A percentile compares a stretch with the other conserved stretches of the same genome.
Evolutionary conservation across 2,329 filamentous ascomycete genomes (phyloP).

Genomic region (Talaromyces sp.): DNA sequence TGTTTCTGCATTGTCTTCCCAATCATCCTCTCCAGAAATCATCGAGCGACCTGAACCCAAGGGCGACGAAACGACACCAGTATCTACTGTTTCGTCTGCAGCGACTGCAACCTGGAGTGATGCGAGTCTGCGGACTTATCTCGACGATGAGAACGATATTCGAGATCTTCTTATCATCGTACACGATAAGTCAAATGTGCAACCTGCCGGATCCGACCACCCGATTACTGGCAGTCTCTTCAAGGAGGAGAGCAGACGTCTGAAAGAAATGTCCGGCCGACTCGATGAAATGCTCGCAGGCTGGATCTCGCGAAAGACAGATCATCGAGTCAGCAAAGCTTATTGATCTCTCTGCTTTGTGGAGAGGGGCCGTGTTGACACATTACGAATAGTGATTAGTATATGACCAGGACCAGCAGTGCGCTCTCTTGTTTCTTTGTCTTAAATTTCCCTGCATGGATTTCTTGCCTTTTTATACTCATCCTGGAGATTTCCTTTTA

Average conservation of each 20-base stretch:
- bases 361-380: neutral
- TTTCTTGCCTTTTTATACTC: neutral
- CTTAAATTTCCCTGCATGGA: conserved; percentile 12
- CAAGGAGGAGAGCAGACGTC: conserved; percentile 76
- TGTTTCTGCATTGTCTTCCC: conserved; percentile 56
- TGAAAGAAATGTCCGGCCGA: conserved; percentile 84
- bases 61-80: conserved; percentile 43
- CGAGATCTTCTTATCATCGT: conserved; percentile 86
- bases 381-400: conserved; percentile 11
- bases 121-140: conserved; percentile 76
- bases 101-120: conserved; percentile 75
- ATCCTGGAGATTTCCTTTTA: conserved; percentile 8
- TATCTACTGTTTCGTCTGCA: conserved; percentile 52
- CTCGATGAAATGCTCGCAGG: conserved; percentile 82
- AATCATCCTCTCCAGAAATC: conserved; percentile 49
- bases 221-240: conserved; percentile 78
- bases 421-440: conserved; percentile 8
- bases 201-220: conserved; percentile 76
- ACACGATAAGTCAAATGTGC: conserved; percentile 82
- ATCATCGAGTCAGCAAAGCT: conserved; percentile 22
- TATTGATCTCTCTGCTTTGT: conserved; percentile 17
- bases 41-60: conserved; percentile 29
- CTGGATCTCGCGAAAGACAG: conserved; percentile 58
- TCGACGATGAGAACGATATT: conserved; percentile 85
- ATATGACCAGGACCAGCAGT: conserved; percentile 1